These are phyloP conservation scores for Neurospora sp. DNA, from an alignment of 495 filamentous ascomycete genomes.

Conservation along the genomic window DNA sequence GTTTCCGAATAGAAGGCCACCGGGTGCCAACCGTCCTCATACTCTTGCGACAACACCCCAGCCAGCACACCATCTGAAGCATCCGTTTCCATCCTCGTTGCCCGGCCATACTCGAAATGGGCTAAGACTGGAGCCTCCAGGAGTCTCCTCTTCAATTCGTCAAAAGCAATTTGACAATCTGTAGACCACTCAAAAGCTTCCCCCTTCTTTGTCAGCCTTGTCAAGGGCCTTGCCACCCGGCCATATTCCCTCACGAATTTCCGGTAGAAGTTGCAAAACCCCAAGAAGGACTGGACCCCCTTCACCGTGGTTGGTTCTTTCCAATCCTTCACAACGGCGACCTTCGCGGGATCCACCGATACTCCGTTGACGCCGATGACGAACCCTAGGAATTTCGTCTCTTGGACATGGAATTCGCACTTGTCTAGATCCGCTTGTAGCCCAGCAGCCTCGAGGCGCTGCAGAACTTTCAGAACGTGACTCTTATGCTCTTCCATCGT, in stretches of 20 bases:
- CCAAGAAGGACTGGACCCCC: slow-evolving; percentile 1
- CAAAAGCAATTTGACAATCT: background rate
- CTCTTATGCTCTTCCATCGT: background rate
- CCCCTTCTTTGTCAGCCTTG: background rate
- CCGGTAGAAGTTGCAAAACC: slow-evolving; percentile 5
- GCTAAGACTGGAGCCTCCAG: background rate
- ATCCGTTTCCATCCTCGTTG: background rate
- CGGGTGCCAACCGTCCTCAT: background rate
- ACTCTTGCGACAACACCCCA: background rate
- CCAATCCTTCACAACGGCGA: background rate
- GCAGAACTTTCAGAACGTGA: slow-evolving; percentile 3
- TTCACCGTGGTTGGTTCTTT: background rate
- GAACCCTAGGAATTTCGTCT: slow-evolving; percentile 17
- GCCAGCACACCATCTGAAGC: background rate
- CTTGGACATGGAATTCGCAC: slow-evolving; percentile 15
- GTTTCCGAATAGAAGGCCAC: background rate
- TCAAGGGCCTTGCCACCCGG: background rate
- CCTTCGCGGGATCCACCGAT: background rate
- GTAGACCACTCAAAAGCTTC: background rate
- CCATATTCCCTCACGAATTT: slow-evolving; percentile 3
- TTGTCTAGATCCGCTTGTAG: slow-evolving; percentile 19
- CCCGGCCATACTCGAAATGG: background rate
- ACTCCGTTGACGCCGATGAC: slow-evolving; percentile 10
- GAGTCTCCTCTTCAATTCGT: background rate
- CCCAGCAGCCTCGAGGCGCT: slow-evolving; percentile 4